Base-by-base conservation (phyloP, 371 early-diverging fungal species). In the Mortierella sp. region DNA sequence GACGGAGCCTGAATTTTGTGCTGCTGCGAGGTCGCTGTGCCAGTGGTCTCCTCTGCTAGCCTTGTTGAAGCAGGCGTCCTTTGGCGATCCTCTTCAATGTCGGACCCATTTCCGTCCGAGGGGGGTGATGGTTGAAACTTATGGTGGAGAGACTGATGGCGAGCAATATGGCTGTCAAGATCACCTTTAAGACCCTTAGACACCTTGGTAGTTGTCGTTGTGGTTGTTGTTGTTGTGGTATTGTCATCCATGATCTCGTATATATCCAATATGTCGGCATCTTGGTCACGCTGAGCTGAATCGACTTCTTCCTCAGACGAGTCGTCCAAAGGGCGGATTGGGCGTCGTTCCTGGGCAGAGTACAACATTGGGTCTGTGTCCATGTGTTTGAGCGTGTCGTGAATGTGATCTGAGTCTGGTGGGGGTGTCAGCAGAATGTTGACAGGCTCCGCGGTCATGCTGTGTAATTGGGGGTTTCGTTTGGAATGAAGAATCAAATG, bases 351-450 rank as follows among this genome's bases (percentile, higher is more conserved):
- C 8, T 8, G 6, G n/a, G 26, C 17, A 26, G 56, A 50, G 54
- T 53, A 47, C 15, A 47, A 55, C 26, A 37, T 30, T 12, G 12
- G 32, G 41, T 50, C 60, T 1, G 46, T 32, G 66, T 65, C 72
- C 60, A 65, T 65, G 62, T 32, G 23, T 24, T 56, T 64, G 56
- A 49, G 41, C 19, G 47, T 21, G 46, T 31, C 47, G 55, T n/a
- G 56, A 31, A 30, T 42, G 50, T 26, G 51, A 47, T 41, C 57
- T n/a, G 58, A 23, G 66, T 69, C 65, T 39, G 62, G 57, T 23
- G 73, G 68, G 8, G 64, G 58, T 24, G 66, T 61, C 31, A 72
- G 60, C n/a, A 53, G 66, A 15, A 46, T 30, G 30, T 41, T 47
- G 50, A 21, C 42, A 21, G 58, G 32, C 26, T 68, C 64, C 49